Evolutionary conservation across 441 rosid species (phyloP).

Genomic region (Bruguiera hainesii): DNA sequence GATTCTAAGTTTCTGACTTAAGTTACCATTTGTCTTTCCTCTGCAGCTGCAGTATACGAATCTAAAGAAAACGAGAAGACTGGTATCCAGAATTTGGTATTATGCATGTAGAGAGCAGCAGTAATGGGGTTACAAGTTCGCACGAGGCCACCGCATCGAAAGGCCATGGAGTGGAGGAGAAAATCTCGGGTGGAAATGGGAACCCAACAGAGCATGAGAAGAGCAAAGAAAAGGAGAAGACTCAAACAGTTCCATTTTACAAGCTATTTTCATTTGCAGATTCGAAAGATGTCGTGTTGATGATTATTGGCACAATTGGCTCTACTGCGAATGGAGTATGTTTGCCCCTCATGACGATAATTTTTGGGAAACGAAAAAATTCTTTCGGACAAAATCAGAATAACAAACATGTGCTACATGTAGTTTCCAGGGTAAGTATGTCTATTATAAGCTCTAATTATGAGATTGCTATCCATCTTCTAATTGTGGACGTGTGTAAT

Average conservation of each 20-base stretch:
- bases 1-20: neutral
- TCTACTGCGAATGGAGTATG: conserved; percentile 52
- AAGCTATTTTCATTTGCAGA: conserved; percentile 72
- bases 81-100: neutral
- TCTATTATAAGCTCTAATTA: conserved; percentile 8
- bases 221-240: conserved; percentile 34
- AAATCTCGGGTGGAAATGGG: conserved; percentile 20
- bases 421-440: conserved; percentile 43
- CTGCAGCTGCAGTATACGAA: neutral
- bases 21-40: neutral
- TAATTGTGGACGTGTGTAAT: too few species aligned
- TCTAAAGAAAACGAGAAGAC: too few species aligned
- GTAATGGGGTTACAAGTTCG: conserved; percentile 12
- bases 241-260: conserved; percentile 45
- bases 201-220: conserved; percentile 24
- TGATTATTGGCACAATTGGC: conserved; percentile 54
- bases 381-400: conserved; percentile 52
- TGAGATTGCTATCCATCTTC: neutral
- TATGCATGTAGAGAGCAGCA: conserved; percentile 28
- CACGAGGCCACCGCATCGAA: conserved; percentile 36
- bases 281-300: conserved; percentile 39
- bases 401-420: conserved; percentile 32
- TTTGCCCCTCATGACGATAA: conserved; percentile 51
- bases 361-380: conserved; percentile 62
- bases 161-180: conserved; percentile 21